Base-by-base conservation (phyloP, 768 basidiomycete species). In the Boletus subparvulus region DNA sequence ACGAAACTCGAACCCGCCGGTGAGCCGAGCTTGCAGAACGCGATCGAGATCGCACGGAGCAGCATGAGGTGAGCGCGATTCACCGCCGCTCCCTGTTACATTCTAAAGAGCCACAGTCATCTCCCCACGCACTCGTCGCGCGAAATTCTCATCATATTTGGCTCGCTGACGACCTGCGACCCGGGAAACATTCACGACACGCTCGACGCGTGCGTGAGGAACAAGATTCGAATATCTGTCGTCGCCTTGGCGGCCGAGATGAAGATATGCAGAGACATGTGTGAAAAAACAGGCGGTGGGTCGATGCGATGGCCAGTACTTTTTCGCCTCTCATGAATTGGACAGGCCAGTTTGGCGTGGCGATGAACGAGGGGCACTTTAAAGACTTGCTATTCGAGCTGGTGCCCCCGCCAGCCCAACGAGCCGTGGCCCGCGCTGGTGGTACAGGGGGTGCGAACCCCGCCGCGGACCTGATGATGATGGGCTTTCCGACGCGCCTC, bases 221-320 rank as follows among this genome's bases (percentile, higher is more conserved):
- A 86, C 69, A 90, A 87, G 68, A 89, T 97, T 52, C 90, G 95
- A 40, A 88, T 98, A 60, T 94, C 89, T 5, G 84, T 98, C 50
- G 93, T 99, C 37, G 93, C 94, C 1, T 83, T 99, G 35, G 91
- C 95, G 0, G 97, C 97, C 7, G 97, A 98, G 72, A 96, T 98
- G 89, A 98, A 98, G 71, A 92, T 99, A 36, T 98, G 94, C 66
- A 86, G 93, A 37, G 89, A 94, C 45, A 80, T 98, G 21, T 90
- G 89, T 62, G 91, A 93, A 52, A 89, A 91, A 71, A 95, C 96
- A 1, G 92, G 92, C 56, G 97, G 97, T 93, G 60, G 50, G 60
- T 56, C 21, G 44, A 54, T 50, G 43, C 8, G 26, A 26, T 21
- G 19, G 28, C 24, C 54, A 58, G 21, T 3, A 9, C 12, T 42